These are phyloP conservation scores for Salvia rosmarinus DNA, from an alignment of 257 asterid species.

Conservation along the genomic window DNA sequence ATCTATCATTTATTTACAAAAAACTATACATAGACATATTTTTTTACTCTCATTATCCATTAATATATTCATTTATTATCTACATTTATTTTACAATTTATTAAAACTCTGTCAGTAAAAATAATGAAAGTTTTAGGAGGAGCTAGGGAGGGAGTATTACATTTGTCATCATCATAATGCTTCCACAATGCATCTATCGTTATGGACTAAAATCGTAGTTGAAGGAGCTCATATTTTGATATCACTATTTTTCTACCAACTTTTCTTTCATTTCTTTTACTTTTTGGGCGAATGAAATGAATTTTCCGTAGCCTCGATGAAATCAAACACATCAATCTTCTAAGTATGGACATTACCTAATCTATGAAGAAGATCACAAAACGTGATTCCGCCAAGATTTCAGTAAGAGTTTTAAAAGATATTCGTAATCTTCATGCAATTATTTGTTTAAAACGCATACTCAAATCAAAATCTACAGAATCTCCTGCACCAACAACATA, in stretches of 20 bases:
- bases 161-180: slow-evolving; percentile 11
- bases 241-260: background rate
- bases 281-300: background rate
- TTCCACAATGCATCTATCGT: background rate
- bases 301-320: background rate
- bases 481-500: slow-evolving; percentile 18
- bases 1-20: no score
- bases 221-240: background rate
- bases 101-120: no score
- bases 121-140: no score
- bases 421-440: background rate
- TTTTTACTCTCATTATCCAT: no score
- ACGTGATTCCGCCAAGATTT: background rate
- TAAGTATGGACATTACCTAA: background rate
- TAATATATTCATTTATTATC: no score
- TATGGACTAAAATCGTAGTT: background rate
- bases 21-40: no score
- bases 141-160: no score
- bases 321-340: background rate
- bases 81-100: no score
- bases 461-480: background rate
- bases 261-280: background rate
- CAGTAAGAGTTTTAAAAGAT: background rate
- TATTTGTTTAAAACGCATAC: background rate
- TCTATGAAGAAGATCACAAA: background rate